Evolutionary conservation across 495 filamentous ascomycete species (phyloP), one percentile per base, ranked within the genome.

Genomic region (Aspergillus cavernicola): DNA sequence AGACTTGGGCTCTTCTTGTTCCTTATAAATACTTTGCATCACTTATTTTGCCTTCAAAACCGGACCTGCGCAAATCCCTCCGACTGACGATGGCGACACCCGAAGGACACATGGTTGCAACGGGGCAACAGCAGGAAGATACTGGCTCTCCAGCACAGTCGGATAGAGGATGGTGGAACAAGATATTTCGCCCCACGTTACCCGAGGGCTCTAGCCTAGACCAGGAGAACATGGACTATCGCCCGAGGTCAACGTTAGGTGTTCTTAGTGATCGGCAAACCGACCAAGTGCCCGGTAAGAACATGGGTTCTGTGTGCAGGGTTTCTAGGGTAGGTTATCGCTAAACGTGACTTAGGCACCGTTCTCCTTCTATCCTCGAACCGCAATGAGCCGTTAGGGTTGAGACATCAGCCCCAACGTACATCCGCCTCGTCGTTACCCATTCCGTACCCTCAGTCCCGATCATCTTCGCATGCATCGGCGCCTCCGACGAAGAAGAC

Each of bases 281-380:
- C 0, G 88, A 95, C 32, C 89, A 96, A 72, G 93, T 97, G 18
- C 93, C 92, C 59, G 92, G 92, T 92, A 72, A 54, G 81, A 69
- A 28, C 16, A 19, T 47, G n/a, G 31, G 16, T 29, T 6, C 18
- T 33, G 32, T 8, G 41, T 15, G 22, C 9, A 15, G 7, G 11
- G 20, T 20, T 6, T 42, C 22, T 33, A 33, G 31, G 15, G 26
- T 42, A n/a, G 1, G 31, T 8, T 22, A 19, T 19, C 2, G 47
- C 56, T 64, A 42, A 66, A 6, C 39, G 16, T 32, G 32, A 6
- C 1, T 28, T 44, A 93, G 90, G 90, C 29, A 93, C 90, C 26
- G 80, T 96, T 39, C 76, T 96, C 23, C 76, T 96, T 5, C 76
- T 95, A 26, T 85, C 89, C 12, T 72, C 77, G 9, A 78, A 89